A percentile compares a stretch with the other conserved stretches of the same genome.
Evolutionary conservation across 352 stramenopile genomes (phyloP).

Genomic region (Globisporangium paroecandrum): DNA sequence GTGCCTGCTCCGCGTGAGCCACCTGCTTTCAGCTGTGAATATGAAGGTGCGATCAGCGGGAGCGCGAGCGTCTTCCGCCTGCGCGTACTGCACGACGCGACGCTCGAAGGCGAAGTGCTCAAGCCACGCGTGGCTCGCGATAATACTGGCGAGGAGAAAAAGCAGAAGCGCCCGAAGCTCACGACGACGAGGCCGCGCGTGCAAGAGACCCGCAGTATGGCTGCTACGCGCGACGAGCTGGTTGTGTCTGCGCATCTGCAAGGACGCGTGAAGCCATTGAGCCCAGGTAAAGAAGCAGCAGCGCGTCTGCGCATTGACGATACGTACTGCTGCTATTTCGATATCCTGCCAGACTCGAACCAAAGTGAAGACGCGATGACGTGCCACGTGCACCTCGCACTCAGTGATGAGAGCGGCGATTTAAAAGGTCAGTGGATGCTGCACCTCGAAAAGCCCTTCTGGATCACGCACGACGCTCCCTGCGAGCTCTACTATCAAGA

Average conservation of each 20-base stretch:
- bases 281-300: conserved; percentile 4
- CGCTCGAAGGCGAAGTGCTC: conserved; percentile 37
- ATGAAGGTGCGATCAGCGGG: conserved; percentile 43
- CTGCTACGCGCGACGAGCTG: background rate
- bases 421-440: conserved; percentile 7
- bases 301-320: background rate
- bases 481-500: conserved; percentile 20
- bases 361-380: conserved; percentile 39
- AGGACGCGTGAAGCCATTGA: conserved; percentile 19
- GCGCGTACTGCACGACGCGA: conserved; percentile 33
- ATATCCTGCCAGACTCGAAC: conserved; percentile 18
- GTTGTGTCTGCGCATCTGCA: conserved; percentile 11
- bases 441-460: conserved; percentile 17
- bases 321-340: conserved; percentile 50
- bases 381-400: conserved; percentile 39
- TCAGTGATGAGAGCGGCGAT: background rate
- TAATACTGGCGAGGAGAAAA: conserved; percentile 5
- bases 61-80: conserved; percentile 35
- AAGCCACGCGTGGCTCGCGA: conserved; percentile 3
- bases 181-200: background rate
- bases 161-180: conserved; percentile 30
- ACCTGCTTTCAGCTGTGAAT: conserved; percentile 29
- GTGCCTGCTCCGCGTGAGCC: background rate
- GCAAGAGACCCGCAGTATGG: background rate
- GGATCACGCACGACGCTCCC: conserved; percentile 14